These are phyloP conservation scores for Odonthalia washingtoniensis DNA, from an alignment of 31 red algal species.

Conservation along the genomic window DNA sequence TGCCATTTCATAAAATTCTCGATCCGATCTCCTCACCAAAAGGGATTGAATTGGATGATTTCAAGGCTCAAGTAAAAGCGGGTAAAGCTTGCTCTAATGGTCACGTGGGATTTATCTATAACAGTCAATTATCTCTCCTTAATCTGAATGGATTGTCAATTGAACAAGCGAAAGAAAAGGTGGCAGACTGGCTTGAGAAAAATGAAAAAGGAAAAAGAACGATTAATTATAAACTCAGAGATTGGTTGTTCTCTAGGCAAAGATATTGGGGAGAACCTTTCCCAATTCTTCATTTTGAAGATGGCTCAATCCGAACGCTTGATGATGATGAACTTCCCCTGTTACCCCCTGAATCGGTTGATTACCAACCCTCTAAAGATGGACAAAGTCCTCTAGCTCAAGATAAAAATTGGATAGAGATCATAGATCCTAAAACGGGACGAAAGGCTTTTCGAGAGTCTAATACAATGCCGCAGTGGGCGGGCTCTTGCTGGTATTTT, in stretches of 20 bases:
- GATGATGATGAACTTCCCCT: conserved; percentile 73
- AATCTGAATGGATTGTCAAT: conserved; percentile 24
- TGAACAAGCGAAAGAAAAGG: conserved; percentile 55
- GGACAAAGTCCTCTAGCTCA: conserved; percentile 77
- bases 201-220: conserved; percentile 35
- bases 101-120: conserved; percentile 54
- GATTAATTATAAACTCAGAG: conserved; percentile 88
- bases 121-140: conserved; percentile 38
- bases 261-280: conserved; percentile 98
- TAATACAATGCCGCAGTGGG: conserved; percentile 95
- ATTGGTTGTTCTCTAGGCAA: conserved; percentile 91
- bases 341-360: conserved; percentile 55
- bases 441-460: conserved; percentile 62
- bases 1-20: conserved; percentile 58
- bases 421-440: conserved; percentile 6
- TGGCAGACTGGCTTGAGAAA: conserved; percentile 51
- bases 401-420: conserved; percentile 64
- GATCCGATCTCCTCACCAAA: conserved; percentile 14
- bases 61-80: not conserved
- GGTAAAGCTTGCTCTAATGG: conserved; percentile 37
- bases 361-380: conserved; percentile 55
- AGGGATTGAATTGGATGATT: conserved; percentile 32
- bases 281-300: conserved; percentile 84
- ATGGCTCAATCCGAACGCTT: conserved; percentile 50
- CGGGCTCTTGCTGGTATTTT: conserved; percentile 93